These are phyloP conservation scores for Xylaria longipes DNA, from an alignment of 495 filamentous ascomycete genomes.

Conservation along the genomic window DNA sequence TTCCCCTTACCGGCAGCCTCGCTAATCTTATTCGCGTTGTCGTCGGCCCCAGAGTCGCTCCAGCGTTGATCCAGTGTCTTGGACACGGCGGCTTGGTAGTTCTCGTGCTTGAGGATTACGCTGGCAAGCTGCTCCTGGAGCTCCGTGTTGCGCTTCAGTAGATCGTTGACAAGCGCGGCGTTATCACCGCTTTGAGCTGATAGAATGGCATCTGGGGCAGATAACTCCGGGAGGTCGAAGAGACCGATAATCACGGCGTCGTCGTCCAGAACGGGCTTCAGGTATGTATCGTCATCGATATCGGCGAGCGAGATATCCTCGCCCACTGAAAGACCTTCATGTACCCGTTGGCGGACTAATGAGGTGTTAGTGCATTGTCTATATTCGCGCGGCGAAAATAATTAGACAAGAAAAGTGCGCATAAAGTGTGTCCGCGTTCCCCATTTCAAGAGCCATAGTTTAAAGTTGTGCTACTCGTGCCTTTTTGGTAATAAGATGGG, in stretches of 20 bases:
- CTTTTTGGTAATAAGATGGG: neutral
- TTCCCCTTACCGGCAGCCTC: conserved; percentile 29
- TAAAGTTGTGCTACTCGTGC: too few relatives aligned
- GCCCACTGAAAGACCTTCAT: conserved; percentile 55
- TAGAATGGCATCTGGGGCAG: conserved; percentile 29
- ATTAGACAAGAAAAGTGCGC: neutral
- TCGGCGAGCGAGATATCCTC: conserved; percentile 61
- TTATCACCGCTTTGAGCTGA: conserved; percentile 52
- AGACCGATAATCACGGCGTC: conserved; percentile 84
- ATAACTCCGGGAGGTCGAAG: conserved; percentile 70
- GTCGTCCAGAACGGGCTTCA: conserved; percentile 88
- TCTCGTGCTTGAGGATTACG: conserved; percentile 69
- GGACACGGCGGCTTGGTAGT: conserved; percentile 72
- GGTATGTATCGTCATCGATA: conserved; percentile 75
- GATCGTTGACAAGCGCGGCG: conserved; percentile 49
- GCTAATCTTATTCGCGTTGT: conserved; percentile 37
- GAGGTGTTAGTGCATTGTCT: conserved; percentile 19
- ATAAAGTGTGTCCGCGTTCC: neutral
- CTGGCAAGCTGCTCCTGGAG: conserved; percentile 72
- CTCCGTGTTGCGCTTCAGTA: conserved; percentile 64
- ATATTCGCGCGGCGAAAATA: neutral
- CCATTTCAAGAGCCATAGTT: neutral
- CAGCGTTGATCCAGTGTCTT: conserved; percentile 75
- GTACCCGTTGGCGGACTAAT: conserved; percentile 49
- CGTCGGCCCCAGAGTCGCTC: conserved; percentile 54